Conservation (phyloP, 2,329 filamentous ascomycete species). For the Fusarium sarcochroum region DNA sequence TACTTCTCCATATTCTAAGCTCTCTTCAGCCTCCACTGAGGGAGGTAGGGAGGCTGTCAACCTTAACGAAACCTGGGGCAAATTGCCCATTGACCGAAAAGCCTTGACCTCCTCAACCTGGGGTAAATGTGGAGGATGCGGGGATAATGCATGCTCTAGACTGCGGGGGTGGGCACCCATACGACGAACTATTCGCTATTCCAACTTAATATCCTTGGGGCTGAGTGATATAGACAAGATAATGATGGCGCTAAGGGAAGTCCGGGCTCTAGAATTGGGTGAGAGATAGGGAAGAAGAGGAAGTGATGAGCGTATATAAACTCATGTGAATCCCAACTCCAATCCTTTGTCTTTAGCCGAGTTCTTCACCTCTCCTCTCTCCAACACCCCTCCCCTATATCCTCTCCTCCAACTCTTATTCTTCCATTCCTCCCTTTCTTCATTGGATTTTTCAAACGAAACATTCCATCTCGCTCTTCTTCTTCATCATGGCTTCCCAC, state of each 20-base stretch:
- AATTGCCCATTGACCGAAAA: too few species aligned
- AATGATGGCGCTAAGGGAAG: neutral
- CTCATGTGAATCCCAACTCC: neutral
- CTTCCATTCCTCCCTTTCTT: too few species aligned
- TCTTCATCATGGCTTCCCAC: constrained; percentile 12
- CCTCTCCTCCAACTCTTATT: too few species aligned
- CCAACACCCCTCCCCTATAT: neutral
- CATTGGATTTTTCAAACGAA: too few species aligned
- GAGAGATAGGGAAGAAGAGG: neutral
- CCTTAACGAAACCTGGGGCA: too few species aligned
- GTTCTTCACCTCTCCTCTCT: neutral
- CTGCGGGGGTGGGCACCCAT: neutral
- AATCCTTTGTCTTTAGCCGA: neutral
- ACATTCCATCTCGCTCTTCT: too few species aligned
- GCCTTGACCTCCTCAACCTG: neutral
- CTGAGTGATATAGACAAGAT: neutral
- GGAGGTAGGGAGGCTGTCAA: too few species aligned
- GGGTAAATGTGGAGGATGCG: neutral
- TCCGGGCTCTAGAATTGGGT: neutral
- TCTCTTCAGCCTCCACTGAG: too few species aligned
- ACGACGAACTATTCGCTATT: too few species aligned
- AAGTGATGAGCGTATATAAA: constrained; percentile 11
- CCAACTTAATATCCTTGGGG: neutral
- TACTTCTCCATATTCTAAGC: too few species aligned
- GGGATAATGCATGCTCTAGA: neutral